Conservation (phyloP, 805 yeast genomes). For the Metschnikowia cubensis region DNA sequence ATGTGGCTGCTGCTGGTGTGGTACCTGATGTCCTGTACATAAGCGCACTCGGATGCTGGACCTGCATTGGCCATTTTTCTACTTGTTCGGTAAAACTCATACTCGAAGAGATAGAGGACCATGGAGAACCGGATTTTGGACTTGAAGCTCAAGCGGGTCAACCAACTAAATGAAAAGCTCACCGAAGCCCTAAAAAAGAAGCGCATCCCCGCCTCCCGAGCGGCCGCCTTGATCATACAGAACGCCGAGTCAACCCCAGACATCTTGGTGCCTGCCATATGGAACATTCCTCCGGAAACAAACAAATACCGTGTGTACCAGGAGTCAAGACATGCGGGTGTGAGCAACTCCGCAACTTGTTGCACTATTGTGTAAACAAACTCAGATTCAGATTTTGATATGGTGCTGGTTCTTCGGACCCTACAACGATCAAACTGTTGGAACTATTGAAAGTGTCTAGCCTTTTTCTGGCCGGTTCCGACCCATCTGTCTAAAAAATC, state of each 20-base stretch:
- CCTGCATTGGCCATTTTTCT: not conserved
- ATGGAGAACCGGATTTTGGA: slow-evolving; percentile 42
- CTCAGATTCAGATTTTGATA: too few relatives aligned
- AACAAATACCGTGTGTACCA: slow-evolving; percentile 31
- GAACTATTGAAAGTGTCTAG: too few relatives aligned
- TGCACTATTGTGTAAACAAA: slow-evolving; percentile 27
- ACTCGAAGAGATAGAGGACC: not conserved
- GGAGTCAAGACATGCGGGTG: slow-evolving; percentile 12
- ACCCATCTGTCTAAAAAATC: too few relatives aligned
- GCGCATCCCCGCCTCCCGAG: slow-evolving; percentile 62
- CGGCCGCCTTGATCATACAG: slow-evolving; percentile 46
- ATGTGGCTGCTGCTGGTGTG: not conserved
- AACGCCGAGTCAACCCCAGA: slow-evolving; percentile 44
- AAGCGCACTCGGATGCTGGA: not conserved
- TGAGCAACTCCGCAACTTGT: slow-evolving; percentile 19
- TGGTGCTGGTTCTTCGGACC: too few relatives aligned
- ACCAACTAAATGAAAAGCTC: slow-evolving; percentile 52
- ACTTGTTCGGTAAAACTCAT: not conserved
- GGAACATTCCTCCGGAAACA: slow-evolving; percentile 35
- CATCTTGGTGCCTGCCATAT: slow-evolving; percentile 42
- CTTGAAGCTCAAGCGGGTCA: slow-evolving; percentile 58
- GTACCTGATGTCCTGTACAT: slow-evolving; percentile 1
- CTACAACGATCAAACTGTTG: too few relatives aligned
- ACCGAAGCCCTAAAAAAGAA: slow-evolving; percentile 50
- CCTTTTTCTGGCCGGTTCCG: not conserved